Percentiles rank a stretch among this genome's conserved stretches.
phyloP scores from a whole-genome alignment of 2,329 filamentous ascomycete genomes.

The Colletotrichum chrysophilum region DNA sequence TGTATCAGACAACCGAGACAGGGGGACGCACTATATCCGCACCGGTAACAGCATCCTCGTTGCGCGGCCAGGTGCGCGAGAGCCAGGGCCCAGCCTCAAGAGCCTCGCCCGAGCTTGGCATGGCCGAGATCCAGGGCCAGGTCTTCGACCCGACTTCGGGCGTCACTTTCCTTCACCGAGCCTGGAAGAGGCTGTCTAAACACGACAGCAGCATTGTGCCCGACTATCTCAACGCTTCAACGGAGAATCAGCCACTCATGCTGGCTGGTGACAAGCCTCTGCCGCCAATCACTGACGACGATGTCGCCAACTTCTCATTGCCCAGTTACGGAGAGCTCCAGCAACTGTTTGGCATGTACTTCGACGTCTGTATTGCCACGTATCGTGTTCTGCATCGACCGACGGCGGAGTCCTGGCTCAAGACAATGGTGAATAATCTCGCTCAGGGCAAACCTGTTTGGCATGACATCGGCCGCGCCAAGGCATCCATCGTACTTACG shows the following conservation, averaged over 20 bases:
- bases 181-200: conserved; percentile 55
- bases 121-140: conserved; percentile 51
- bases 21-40: neutral
- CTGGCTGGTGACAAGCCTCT: conserved; percentile 58
- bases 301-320: conserved; percentile 39
- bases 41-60: neutral
- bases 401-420: conserved; percentile 54
- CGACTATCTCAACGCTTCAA: conserved; percentile 24
- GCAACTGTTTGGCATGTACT: conserved; percentile 47
- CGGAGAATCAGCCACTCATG: conserved; percentile 48
- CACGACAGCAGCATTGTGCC: conserved; percentile 36
- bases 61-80: conserved; percentile 1
- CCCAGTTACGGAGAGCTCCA: conserved; percentile 27
- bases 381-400: conserved; percentile 63
- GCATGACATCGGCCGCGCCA: conserved; percentile 44
- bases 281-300: conserved; percentile 29
- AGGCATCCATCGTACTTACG: conserved; percentile 52
- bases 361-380: conserved; percentile 65
- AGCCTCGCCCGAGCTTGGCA: conserved; percentile 33
- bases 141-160: conserved; percentile 62
- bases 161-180: conserved; percentile 59
- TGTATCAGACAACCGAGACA: neutral
- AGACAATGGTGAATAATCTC: conserved; percentile 42
- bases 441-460: conserved; percentile 39
- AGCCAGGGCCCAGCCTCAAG: conserved; percentile 23